Base-by-base conservation (phyloP, 495 filamentous ascomycete species). In the Xylaria nigripes region DNA sequence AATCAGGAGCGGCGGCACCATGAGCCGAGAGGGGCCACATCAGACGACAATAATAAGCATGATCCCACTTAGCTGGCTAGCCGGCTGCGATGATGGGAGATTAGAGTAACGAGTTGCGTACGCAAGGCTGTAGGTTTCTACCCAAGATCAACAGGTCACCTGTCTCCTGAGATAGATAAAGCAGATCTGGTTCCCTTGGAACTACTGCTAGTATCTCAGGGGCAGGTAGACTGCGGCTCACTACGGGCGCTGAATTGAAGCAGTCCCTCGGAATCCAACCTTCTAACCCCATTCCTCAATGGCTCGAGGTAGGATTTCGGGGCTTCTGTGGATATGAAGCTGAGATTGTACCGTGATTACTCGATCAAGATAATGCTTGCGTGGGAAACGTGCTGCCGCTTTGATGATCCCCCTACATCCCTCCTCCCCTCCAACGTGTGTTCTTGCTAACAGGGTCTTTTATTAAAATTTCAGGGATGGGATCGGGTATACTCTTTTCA, bases 301-400 rank as follows among this genome's bases (percentile, higher is more conserved):
- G n/a, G 34, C 22, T 10, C 13, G 8, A 19, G 36, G 24, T 34
- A 27, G 45, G 51, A 30, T 44, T 50, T 22, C 30, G 56, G 52
- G 61, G 40, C 61, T 36, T 50, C 55, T 70, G 69, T 50, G 57
- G 63, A 77, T 67, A 80, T 68, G 81, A 87, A 80, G 86, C 86
- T 90, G 86, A 90, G 86, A 89, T 82, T 80, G 82, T 78, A 90
- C 86, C 86, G 85, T 88, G 73, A 84, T 79, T 78, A 90, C 86
- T 89, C 86, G 86, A 89, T 85, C 86, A 89, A 89, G 86, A 84
- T 89, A 90, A 90, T 86, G 81, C 86, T 89, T 90, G 86, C 86
- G 86, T 89, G 86, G 80, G 86, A 83, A 90, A 87, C 66, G 85
- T 89, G 86, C 83, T 89, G 86, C 86, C 86, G 85, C 85, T 84